Evolutionary conservation across 257 asterid species (phyloP), one percentile per base, ranked within the genome.

Genomic region (Plantago ovata): DNA sequence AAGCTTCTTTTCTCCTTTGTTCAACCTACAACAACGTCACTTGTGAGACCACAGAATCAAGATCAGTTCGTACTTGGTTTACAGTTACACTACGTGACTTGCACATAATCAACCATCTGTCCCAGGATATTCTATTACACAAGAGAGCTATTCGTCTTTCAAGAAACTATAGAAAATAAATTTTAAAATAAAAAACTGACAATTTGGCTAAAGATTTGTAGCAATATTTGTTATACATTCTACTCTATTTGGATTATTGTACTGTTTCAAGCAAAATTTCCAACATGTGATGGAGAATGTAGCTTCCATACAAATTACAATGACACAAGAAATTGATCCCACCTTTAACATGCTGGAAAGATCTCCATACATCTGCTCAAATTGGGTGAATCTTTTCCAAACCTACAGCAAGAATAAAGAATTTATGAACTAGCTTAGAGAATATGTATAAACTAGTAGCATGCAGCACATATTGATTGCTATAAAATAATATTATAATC

Each of bases 331-430:
- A 62, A 41, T 14, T 53, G 45, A 69, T 50, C 39, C 43, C 76
- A 93, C 97, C 96, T 89, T 93, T 65, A 93, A 75, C 91, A 93
- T 86, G 81, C 97, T 93, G 58, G 95, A 58, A 72, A 88, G 97
- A 80, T 93, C 98, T 62, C 98, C 98, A 79, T 89, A 93, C 3
- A 82, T 86, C 80, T 89, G 95, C 86, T 93, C 98, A 48, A 93
- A 93, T 64, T 86, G 84, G 38, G 69, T 38, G 64, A 89, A 93
- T 71, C 84, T 79, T 71, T 89, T 89, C 98, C 98, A 93, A 56
- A 93, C 95, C 98, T 88, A 71, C 72, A 70, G 66, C 48, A 64
- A 49, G 61, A 60, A 15, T 47, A 53, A 24, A 21, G 38, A 49
- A 49, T 15, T 8, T n/a, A 51, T 23, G 56, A 14, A 46, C 49